Percentiles rank a stretch among this genome's conserved stretches.
Conservation (phyloP, 208 protist genomes). For the Wallacemonas collosoma region DNA sequence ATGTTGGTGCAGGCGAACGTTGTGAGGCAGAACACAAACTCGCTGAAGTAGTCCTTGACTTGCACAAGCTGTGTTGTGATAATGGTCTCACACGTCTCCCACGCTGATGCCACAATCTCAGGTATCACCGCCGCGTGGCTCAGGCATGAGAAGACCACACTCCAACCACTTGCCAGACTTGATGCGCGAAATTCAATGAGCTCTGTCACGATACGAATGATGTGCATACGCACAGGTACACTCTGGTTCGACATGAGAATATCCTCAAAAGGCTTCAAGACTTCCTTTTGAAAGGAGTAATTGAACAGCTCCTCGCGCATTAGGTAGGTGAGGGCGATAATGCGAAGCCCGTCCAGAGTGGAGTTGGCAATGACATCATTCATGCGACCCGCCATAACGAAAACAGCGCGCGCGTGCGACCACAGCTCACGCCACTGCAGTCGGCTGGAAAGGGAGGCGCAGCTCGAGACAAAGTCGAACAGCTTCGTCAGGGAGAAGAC, state of each 20-base stretch:
- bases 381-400: constrained; percentile 62
- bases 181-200: constrained; percentile 74
- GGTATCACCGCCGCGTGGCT: constrained; percentile 77
- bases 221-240: constrained; percentile 48
- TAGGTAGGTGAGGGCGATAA: constrained; percentile 75
- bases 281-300: constrained; percentile 88
- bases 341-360: constrained; percentile 64
- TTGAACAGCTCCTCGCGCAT: constrained; percentile 79
- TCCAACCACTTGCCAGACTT: constrained; percentile 82
- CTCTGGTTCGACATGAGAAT: constrained; percentile 80
- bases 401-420: constrained; percentile 69
- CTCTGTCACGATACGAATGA: constrained; percentile 75
- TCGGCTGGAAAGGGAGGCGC: constrained; percentile 66
- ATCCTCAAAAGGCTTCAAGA: constrained; percentile 71
- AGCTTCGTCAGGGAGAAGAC: constrained; percentile 86
- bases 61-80: constrained; percentile 59
- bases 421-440: constrained; percentile 87
- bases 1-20: constrained; percentile 69
- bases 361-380: constrained; percentile 33
- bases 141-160: constrained; percentile 81
- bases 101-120: constrained; percentile 67
- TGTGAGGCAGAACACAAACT: constrained; percentile 84
- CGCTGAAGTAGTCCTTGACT: constrained; percentile 82
- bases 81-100: constrained; percentile 64
- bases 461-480: constrained; percentile 84